Percentiles rank a stretch among this genome's conserved stretches.
Evolutionary conservation across 2,329 filamentous ascomycete genomes (phyloP).

Genomic region (Colletotrichum chrysophilum): DNA sequence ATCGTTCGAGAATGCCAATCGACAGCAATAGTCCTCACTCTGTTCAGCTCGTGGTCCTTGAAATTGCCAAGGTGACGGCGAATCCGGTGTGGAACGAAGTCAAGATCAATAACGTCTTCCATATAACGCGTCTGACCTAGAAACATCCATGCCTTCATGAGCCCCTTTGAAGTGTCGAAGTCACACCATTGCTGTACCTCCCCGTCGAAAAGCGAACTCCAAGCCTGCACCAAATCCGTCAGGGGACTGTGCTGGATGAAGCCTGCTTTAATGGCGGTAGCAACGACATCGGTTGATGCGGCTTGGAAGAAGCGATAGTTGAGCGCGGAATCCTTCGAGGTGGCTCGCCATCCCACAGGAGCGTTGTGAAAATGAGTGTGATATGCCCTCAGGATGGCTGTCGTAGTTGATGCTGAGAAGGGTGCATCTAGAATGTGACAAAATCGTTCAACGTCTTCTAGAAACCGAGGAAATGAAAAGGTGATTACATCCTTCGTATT

Average conservation of each 20-base stretch:
- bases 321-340: background rate
- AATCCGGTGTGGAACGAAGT: background rate
- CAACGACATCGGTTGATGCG: background rate
- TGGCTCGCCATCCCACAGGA: background rate
- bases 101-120: background rate
- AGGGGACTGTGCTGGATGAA: background rate
- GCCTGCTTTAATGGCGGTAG: background rate
- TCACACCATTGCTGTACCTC: background rate
- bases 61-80: background rate
- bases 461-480: background rate
- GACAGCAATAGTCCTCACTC: background rate
- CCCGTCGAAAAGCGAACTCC: background rate
- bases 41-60: background rate
- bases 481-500: background rate
- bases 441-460: background rate
- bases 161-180: background rate
- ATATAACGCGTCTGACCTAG: background rate
- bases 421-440: background rate
- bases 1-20: background rate
- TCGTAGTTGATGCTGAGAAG: background rate
- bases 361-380: background rate
- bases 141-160: background rate
- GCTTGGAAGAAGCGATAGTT: background rate
- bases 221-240: background rate
- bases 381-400: background rate